Conservation (phyloP, 768 basidiomycete genomes). For the Krasilnikovozyma curviuscula region DNA sequence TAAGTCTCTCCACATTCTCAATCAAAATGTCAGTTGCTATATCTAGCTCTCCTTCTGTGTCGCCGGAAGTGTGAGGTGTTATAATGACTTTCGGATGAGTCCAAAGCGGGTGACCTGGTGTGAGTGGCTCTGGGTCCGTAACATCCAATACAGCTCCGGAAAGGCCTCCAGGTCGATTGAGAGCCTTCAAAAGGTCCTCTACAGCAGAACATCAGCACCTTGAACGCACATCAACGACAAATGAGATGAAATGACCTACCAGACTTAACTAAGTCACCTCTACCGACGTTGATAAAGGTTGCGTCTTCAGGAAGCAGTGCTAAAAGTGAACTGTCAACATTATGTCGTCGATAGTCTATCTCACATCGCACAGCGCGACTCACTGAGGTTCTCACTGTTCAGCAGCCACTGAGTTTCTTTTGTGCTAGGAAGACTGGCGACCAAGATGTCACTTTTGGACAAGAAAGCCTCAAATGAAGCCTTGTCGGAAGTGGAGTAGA, state of each 20-base stretch:
- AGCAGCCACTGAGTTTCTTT: slow-evolving; percentile 17
- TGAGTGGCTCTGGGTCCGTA: slow-evolving; percentile 28
- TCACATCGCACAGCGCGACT: slow-evolving; percentile 1
- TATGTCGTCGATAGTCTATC: not conserved
- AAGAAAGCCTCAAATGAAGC: slow-evolving; percentile 19
- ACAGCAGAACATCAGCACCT: not conserved
- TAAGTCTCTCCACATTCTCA: slow-evolving; percentile 19
- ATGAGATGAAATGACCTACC: slow-evolving; percentile 17
- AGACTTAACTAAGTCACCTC: slow-evolving; percentile 25
- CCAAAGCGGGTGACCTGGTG: slow-evolving; percentile 23
- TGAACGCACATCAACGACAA: too few relatives aligned
- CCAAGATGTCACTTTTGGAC: slow-evolving; percentile 19
- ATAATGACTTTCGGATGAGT: slow-evolving; percentile 24
- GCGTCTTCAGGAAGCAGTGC: slow-evolving; percentile 20
- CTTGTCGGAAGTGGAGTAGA: slow-evolving; percentile 18
- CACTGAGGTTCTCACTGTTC: slow-evolving; percentile 17
- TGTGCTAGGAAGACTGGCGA: slow-evolving; percentile 22
- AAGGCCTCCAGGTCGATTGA: slow-evolving; percentile 14
- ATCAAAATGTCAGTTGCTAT: slow-evolving; percentile 22
- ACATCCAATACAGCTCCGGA: slow-evolving; percentile 24
- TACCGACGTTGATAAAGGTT: slow-evolving; percentile 27
- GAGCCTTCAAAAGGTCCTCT: slow-evolving; percentile 17
- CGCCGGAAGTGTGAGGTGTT: slow-evolving; percentile 26
- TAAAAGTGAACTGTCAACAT: not conserved
- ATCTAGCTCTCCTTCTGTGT: slow-evolving; percentile 22